Percentiles rank a stretch among this genome's conserved stretches.
These are phyloP conservation scores for Malus sieversii DNA, from an alignment of 306 rosid species.

Conservation along the genomic window DNA sequence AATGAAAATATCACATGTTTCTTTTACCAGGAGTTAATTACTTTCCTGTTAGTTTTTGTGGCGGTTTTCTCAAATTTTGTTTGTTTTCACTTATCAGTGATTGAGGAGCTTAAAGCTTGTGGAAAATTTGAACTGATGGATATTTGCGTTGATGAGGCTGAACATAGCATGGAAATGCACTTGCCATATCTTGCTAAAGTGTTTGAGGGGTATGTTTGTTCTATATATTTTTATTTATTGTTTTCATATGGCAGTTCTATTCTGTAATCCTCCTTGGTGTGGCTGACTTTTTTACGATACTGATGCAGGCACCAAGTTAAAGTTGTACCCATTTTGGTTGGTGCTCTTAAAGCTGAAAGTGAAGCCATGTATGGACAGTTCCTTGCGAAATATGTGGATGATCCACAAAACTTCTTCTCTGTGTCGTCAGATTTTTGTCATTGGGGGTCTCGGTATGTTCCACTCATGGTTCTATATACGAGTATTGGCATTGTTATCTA, in stretches of 20 bases:
- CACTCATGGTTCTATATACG: neutral
- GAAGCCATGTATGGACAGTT: conserved; percentile 79
- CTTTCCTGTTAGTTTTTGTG: neutral
- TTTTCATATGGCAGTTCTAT: conserved; percentile 1
- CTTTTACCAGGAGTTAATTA: neutral
- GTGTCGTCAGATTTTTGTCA: conserved; percentile 96
- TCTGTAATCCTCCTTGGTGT: conserved; percentile 1
- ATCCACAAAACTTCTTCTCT: conserved; percentile 72
- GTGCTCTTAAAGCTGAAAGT: conserved; percentile 62
- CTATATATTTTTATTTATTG: neutral
- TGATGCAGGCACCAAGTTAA: conserved; percentile 64
- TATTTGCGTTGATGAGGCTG: conserved; percentile 83
- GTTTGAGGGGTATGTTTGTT: conserved; percentile 67
- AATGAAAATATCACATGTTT: neutral
- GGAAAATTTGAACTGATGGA: conserved; percentile 80
- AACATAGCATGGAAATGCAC: conserved; percentile 99
- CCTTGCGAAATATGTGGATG: conserved; percentile 78
- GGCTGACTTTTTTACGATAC: conserved; percentile 16
- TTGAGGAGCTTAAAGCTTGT: conserved; percentile 75
- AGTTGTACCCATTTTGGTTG: conserved; percentile 90
- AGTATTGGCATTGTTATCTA: neutral
- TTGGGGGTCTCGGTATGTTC: conserved; percentile 87
- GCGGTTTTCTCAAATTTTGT: neutral
- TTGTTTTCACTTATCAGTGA: conserved; percentile 41
- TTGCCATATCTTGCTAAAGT: conserved; percentile 95